phyloP scores from a whole-genome alignment of 2,329 filamentous ascomycete species.

The Ophioceras dolichostomum region DNA sequence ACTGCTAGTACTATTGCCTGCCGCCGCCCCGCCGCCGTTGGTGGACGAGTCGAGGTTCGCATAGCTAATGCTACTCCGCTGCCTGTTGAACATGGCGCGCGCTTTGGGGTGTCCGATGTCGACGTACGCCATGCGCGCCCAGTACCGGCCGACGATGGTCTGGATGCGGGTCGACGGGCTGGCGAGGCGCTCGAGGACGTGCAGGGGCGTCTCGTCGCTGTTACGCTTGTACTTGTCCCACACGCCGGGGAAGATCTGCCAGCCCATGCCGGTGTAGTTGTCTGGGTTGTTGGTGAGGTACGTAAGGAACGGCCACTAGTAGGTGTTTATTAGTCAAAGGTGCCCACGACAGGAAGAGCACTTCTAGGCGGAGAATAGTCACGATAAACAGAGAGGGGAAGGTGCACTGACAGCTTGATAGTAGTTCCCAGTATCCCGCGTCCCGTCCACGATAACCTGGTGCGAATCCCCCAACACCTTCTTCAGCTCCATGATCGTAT shows the following conservation, averaged over 20 bases:
- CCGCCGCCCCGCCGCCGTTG: slow-evolving; percentile 15
- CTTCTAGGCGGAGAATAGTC: too few relatives aligned
- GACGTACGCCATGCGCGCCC: slow-evolving; percentile 39
- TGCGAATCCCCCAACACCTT: slow-evolving; percentile 34
- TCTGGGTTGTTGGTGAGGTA: slow-evolving; percentile 37
- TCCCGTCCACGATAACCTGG: slow-evolving; percentile 35
- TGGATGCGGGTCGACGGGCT: slow-evolving; percentile 19
- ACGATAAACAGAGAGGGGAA: too few relatives aligned
- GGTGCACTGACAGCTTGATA: too few relatives aligned
- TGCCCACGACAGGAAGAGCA: too few relatives aligned
- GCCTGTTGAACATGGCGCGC: slow-evolving; percentile 21
- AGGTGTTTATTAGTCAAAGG: too few relatives aligned
- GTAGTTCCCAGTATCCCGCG: slow-evolving; percentile 28
- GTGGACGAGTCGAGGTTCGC: slow-evolving; percentile 25
- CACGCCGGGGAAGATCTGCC: slow-evolving; percentile 26
- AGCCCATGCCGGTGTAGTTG: slow-evolving; percentile 24
- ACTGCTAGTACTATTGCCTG: too few relatives aligned
- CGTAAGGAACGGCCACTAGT: slow-evolving; percentile 37
- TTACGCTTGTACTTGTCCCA: slow-evolving; percentile 27
- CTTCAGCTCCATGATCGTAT: slow-evolving; percentile 26
- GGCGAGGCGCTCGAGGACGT: slow-evolving; percentile 27
- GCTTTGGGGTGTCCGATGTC: slow-evolving; percentile 33
- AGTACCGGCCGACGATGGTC: slow-evolving; percentile 32
- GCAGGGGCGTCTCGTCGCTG: slow-evolving; percentile 37
- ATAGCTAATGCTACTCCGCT: slow-evolving; percentile 24